phyloP scores from a whole-genome alignment of 495 filamentous ascomycete species.

The Penicillium paxilli region DNA sequence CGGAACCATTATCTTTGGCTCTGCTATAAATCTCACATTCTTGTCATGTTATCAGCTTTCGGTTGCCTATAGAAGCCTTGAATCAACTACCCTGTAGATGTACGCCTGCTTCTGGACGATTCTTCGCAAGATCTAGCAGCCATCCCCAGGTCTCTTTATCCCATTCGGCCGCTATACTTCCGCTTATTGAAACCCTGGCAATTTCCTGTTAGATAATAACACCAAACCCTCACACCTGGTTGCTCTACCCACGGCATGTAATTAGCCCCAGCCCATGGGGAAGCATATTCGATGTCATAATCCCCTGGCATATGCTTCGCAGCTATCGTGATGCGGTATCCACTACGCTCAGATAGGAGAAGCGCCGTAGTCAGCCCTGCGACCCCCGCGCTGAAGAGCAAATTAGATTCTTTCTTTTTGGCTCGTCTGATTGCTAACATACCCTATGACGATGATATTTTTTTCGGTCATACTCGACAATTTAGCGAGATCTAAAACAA shows the following conservation, averaged over 20 bases:
- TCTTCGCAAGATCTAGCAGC: too few relatives aligned
- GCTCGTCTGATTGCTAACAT: neutral
- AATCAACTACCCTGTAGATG: too few relatives aligned
- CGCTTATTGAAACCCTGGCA: too few relatives aligned
- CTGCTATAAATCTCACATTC: too few relatives aligned
- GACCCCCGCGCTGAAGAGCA: conserved; percentile 69
- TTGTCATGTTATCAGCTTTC: too few relatives aligned
- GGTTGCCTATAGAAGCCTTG: too few relatives aligned
- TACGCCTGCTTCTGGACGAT: too few relatives aligned
- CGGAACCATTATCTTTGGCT: too few relatives aligned
- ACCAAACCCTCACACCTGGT: too few relatives aligned
- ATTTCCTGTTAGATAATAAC: too few relatives aligned
- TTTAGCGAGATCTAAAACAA: neutral
- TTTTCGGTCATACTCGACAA: neutral
- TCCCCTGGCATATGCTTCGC: conserved; percentile 83
- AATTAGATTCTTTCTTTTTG: neutral
- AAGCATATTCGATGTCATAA: conserved; percentile 89
- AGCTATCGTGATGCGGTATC: neutral
- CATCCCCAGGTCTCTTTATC: too few relatives aligned
- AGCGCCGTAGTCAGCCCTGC: conserved; percentile 80
- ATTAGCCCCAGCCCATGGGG: conserved; percentile 90
- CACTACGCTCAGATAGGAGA: conserved; percentile 57
- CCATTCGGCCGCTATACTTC: too few relatives aligned
- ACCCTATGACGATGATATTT: conserved; percentile 1
- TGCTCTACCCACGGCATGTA: conserved; percentile 61